Conservation (phyloP, 169 alveolate species). For the Plasmodium berghei region DNA sequence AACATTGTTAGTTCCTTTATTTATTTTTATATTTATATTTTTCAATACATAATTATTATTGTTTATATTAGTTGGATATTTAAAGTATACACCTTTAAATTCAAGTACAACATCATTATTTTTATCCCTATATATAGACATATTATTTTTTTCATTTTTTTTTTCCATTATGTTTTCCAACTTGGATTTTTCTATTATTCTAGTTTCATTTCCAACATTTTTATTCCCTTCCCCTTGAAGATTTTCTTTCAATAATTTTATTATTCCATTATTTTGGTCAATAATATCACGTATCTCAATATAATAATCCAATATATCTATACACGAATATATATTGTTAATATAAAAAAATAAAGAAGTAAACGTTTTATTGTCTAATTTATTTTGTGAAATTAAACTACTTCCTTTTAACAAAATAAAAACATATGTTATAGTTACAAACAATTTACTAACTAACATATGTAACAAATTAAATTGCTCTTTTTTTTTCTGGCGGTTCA, state of each 20-base stretch:
- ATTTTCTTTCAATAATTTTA: neutral
- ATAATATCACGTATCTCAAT: conserved; percentile 48
- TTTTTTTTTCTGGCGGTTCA: conserved; percentile 23
- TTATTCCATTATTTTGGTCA: conserved; percentile 16
- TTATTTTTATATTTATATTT: conserved; percentile 49
- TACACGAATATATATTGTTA: conserved; percentile 49
- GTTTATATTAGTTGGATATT: neutral
- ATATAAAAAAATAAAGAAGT: conserved; percentile 59
- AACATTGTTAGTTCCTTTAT: conserved; percentile 35
- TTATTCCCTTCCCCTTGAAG: neutral
- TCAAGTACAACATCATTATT: conserved; percentile 9
- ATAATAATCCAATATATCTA: conserved; percentile 44
- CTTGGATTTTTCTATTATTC: neutral
- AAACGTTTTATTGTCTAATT: conserved; percentile 23
- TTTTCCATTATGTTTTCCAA: neutral
- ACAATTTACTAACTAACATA: conserved; percentile 41
- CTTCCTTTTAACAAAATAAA: conserved; percentile 25
- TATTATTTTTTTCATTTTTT: neutral
- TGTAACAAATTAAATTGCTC: conserved; percentile 53
- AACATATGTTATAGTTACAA: conserved; percentile 35
- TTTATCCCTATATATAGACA: neutral
- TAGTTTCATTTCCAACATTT: neutral
- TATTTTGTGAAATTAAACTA: neutral
- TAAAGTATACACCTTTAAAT: conserved; percentile 33
- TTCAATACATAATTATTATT: conserved; percentile 22